Conservation (phyloP, 1,284 basidiomycete genomes). For the Chiua sp. region DNA sequence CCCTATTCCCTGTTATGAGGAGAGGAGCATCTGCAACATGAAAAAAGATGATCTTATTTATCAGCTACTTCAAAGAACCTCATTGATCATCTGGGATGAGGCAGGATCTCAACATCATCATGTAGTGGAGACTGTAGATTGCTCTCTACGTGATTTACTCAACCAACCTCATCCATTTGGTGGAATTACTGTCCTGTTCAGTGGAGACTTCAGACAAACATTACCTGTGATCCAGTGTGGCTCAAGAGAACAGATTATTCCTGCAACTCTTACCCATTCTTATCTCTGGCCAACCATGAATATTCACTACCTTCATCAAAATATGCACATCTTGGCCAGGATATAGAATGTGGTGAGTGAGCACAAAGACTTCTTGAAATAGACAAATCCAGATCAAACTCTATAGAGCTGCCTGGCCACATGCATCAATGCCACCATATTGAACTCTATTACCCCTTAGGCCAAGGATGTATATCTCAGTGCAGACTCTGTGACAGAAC, state of each 20-base stretch:
- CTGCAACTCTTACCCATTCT: constrained; percentile 39
- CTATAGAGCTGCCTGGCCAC: constrained; percentile 31
- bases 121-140: constrained; percentile 41
- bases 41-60: constrained; percentile 22
- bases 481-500: constrained; percentile 5
- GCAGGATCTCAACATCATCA: constrained; percentile 39
- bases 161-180: constrained; percentile 40
- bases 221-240: constrained; percentile 40
- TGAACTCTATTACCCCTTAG: not conserved
- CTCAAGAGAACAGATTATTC: constrained; percentile 40
- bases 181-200: constrained; percentile 44
- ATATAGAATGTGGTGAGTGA: constrained; percentile 33
- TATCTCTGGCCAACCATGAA: constrained; percentile 40
- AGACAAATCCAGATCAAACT: constrained; percentile 27
- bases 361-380: constrained; percentile 48
- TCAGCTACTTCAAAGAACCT: constrained; percentile 41
- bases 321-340: constrained; percentile 43
- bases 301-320: constrained; percentile 37
- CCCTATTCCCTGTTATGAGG: constrained; percentile 31
- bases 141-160: constrained; percentile 35
- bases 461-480: not conserved
- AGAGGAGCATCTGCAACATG: constrained; percentile 41
- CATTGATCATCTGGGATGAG: constrained; percentile 42
- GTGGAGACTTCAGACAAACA: constrained; percentile 45
- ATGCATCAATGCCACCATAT: constrained; percentile 28